Evolutionary conservation across 1,284 basidiomycete genomes (phyloP), one percentile per base, ranked within the genome.

Genomic region (Moesziomyces globuligerus): DNA sequence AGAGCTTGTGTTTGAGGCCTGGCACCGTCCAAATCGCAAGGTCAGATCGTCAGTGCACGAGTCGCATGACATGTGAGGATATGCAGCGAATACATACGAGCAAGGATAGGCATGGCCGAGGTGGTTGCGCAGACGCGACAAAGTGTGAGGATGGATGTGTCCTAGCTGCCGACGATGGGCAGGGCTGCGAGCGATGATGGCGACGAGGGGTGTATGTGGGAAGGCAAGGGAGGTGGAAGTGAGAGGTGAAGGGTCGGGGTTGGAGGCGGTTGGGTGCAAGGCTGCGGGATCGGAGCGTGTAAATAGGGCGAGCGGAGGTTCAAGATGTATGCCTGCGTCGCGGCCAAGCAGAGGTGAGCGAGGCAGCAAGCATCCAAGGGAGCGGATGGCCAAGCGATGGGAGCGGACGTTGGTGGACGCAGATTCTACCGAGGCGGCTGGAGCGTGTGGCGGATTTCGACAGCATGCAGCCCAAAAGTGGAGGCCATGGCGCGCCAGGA

Each of bases 1-100:
- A 69, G 10, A 71, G 41, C 57, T 61, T 66, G 48, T 71, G 48
- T 36, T 71, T 71, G 37, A 71, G 57, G 26, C 57, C 68, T 71
- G 44, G 43, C 3, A 13, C 10, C 7, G 17, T 0, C n/a, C 11
- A 20, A 26, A n/a, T n/a, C n/a, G n/a, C n/a, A n/a, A n/a, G n/a
- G n/a, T n/a, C n/a, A 32, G 29, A 11, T 10, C 13, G 29, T 37
- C 11, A 39, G 24, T 13, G 11, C 13, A 11, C 36, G 8, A 3
- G 8, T 18, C n/a, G 8, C 13, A 20, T 3, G 17, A 15, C 3
- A 45, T 21, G 46, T 24, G 4, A 15, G 26, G 3, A 32, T 7
- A 7, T 3, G 26, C 17, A 0, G 5, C 20, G 7, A 2, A 8
- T 32, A 61, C 65, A 54, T 68, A 68, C 65, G 58, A 39, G 36